Evolutionary conservation across 2,329 filamentous ascomycete species (phyloP).

Genomic region (Berkeleyomyces rouxiae): DNA sequence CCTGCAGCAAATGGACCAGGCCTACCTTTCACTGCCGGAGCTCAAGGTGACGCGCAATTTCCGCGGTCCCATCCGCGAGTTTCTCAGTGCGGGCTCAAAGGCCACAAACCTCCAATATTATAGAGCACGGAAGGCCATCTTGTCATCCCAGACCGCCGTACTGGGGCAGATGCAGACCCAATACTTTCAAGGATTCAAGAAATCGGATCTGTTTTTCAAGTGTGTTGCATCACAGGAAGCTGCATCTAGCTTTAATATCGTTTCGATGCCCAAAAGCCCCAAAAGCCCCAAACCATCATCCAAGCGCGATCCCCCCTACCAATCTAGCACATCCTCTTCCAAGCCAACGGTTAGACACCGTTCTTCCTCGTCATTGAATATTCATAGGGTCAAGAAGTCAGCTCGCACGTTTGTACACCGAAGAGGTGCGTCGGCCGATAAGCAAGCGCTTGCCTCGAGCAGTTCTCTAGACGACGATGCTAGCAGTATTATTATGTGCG

Average conservation of each 20-base stretch:
- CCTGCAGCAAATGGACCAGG: conserved; percentile 78
- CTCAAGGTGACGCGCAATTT: conserved; percentile 58
- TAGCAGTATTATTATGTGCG: conserved; percentile 48
- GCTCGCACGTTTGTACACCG: conserved; percentile 24
- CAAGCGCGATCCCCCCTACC: background rate
- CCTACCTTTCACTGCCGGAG: conserved; percentile 69
- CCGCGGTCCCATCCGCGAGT: conserved; percentile 54
- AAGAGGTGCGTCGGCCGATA: conserved; percentile 18
- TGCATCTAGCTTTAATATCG: conserved; percentile 21
- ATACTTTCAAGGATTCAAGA: conserved; percentile 74
- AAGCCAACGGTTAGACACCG: conserved; percentile 7
- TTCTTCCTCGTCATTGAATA: conserved; percentile 23
- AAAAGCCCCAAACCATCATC: background rate
- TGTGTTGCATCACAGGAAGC: conserved; percentile 79
- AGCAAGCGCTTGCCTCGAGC: conserved; percentile 9
- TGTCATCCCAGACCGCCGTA: conserved; percentile 66
- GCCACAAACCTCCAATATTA: conserved; percentile 72
- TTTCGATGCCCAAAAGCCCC: background rate
- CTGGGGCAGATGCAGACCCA: conserved; percentile 69
- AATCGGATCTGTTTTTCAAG: conserved; percentile 90
- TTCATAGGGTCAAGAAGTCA: conserved; percentile 22
- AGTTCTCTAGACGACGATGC: conserved; percentile 41
- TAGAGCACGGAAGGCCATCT: conserved; percentile 61
- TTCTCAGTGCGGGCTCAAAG: conserved; percentile 58
- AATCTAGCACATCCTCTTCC: background rate